Evolutionary conservation across 805 yeast genomes (phyloP).

Genomic region (Metschnikowia baotianmanensis): DNA sequence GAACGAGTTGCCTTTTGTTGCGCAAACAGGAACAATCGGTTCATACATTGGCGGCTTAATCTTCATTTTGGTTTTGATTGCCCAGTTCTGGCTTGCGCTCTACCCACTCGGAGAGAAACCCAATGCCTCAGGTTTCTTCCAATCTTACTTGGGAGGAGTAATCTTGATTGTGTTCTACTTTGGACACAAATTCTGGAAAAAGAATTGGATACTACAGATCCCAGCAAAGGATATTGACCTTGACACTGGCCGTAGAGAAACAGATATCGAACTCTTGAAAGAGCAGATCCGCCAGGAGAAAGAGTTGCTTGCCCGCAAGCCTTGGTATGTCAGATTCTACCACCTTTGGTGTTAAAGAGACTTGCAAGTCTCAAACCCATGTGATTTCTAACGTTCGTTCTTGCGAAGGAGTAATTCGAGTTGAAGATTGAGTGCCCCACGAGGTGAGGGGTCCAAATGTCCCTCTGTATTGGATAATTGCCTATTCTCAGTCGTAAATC

Average conservation of each 20-base stretch:
- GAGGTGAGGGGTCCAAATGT: no score
- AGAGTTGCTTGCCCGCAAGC: constrained; percentile 30
- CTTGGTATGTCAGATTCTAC: constrained; percentile 34
- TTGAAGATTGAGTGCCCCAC: no score
- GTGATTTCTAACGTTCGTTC: no score
- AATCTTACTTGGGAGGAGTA: constrained; percentile 46
- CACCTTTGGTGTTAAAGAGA: constrained; percentile 32
- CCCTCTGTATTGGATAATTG: no score
- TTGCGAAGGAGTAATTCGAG: no score
- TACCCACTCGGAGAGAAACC: constrained; percentile 37
- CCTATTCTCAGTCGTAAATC: no score
- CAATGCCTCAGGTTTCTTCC: constrained; percentile 40
- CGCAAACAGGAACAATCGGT: constrained; percentile 39
- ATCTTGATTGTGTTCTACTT: constrained; percentile 42
- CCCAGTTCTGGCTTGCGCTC: constrained; percentile 43
- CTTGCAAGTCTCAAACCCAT: no score
- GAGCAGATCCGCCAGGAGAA: constrained; percentile 32
- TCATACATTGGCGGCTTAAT: constrained; percentile 33
- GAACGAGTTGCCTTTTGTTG: constrained; percentile 34
- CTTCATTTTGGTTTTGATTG: constrained; percentile 36
- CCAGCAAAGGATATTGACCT: constrained; percentile 52
- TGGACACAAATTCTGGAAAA: constrained; percentile 47
- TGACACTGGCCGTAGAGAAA: constrained; percentile 61
- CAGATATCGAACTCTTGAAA: constrained; percentile 53
- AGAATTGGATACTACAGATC: constrained; percentile 44